Conservation (phyloP, 192 early-diverging fungal genomes). For the Physocladia obscura region DNA sequence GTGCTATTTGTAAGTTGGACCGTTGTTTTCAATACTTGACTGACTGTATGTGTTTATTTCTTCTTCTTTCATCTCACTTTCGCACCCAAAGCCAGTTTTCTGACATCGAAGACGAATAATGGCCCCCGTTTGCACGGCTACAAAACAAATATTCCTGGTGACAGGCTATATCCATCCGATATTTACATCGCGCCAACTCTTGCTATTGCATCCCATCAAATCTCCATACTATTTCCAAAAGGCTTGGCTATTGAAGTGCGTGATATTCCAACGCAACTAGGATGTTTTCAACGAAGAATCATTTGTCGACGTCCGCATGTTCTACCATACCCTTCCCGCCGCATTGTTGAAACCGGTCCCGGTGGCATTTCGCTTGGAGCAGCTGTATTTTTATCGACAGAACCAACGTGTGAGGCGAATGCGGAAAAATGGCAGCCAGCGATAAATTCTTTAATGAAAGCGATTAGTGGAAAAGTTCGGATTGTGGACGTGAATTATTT, state of each 20-base stretch:
- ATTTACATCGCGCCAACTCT: neutral
- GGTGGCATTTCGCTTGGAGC: too few relatives aligned
- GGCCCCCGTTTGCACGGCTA: too few relatives aligned
- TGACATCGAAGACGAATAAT: too few relatives aligned
- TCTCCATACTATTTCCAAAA: constrained; percentile 2
- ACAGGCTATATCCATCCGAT: neutral
- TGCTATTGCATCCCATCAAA: neutral
- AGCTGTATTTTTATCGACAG: too few relatives aligned
- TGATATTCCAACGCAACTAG: neutral
- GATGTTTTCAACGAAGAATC: neutral
- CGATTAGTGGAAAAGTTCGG: neutral
- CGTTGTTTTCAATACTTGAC: too few relatives aligned
- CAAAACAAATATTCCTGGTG: neutral
- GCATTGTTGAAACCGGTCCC: neutral
- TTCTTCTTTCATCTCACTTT: too few relatives aligned
- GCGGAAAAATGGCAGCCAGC: neutral
- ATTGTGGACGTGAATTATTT: constrained; percentile 15
- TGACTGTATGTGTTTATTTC: too few relatives aligned
- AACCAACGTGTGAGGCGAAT: neutral
- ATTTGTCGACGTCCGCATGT: neutral
- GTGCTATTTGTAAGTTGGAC: neutral
- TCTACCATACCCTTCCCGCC: neutral
- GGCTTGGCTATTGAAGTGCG: constrained; percentile 6
- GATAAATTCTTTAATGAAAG: neutral
- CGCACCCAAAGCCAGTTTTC: too few relatives aligned